Conservation (phyloP, 345 rosid genomes). For the Pistacia vera region DNA sequence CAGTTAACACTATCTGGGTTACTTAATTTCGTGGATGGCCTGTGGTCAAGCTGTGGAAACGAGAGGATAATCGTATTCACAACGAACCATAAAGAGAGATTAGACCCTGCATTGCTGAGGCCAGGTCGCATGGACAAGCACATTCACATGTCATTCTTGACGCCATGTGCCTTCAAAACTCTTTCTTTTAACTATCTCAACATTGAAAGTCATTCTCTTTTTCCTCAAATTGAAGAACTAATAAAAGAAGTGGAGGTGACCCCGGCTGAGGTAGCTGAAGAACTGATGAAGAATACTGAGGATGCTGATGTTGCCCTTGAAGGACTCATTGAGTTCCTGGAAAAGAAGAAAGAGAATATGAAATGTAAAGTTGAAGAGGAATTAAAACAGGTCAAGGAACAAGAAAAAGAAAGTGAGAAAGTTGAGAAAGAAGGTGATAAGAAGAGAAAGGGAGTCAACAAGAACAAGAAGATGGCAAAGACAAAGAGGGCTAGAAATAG, state of each 20-base stretch:
- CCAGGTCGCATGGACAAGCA: conserved; percentile 46
- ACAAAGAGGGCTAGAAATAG: neutral
- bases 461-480: neutral
- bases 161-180: conserved; percentile 40
- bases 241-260: conserved; percentile 36
- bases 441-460: neutral
- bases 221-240: conserved; percentile 37
- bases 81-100: conserved; percentile 26
- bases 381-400: neutral
- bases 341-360: conserved; percentile 8
- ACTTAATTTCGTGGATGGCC: conserved; percentile 29
- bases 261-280: conserved; percentile 55
- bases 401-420: neutral
- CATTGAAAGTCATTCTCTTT: conserved; percentile 29
- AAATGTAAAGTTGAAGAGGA: conserved; percentile 12
- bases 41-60: conserved; percentile 31
- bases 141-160: conserved; percentile 45
- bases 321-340: conserved; percentile 36
- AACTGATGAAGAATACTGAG: conserved; percentile 44
- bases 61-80: conserved; percentile 31
- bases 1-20: conserved; percentile 26
- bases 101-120: conserved; percentile 32
- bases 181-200: conserved; percentile 46
- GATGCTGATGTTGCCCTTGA: conserved; percentile 38
- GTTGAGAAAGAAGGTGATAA: neutral